Percentiles rank a stretch among this genome's conserved stretches.
These are phyloP conservation scores for Trifolium fragiferum DNA, from an alignment of 306 rosid species.

Conservation along the genomic window DNA sequence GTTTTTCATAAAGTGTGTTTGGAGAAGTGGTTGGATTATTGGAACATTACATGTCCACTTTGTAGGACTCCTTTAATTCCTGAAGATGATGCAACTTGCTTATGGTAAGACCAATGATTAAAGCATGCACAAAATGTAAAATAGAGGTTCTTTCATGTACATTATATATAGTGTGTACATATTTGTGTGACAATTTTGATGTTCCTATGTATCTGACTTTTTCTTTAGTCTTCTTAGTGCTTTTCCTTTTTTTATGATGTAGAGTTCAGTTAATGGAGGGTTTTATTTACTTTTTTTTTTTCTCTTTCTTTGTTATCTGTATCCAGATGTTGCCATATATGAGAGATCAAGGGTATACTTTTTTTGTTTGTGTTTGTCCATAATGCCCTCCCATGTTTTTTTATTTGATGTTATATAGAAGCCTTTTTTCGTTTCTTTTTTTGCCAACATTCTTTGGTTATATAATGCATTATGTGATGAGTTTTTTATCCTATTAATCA, in stretches of 20 bases:
- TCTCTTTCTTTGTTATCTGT: neutral
- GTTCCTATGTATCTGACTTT: slow-evolving; percentile 46
- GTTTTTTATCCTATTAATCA: neutral
- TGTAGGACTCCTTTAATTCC: slow-evolving; percentile 84
- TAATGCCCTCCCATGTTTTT: slow-evolving; percentile 25
- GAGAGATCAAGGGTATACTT: slow-evolving; percentile 19
- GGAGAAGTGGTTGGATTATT: slow-evolving; percentile 89
- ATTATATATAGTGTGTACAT: slow-evolving; percentile 54
- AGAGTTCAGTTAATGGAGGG: slow-evolving; percentile 44
- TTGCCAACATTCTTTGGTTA: slow-evolving; percentile 23
- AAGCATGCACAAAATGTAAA: slow-evolving; percentile 39
- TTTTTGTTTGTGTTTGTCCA: slow-evolving; percentile 42
- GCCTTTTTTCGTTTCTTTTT: neutral
- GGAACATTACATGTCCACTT: slow-evolving; percentile 95
- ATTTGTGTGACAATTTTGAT: slow-evolving; percentile 51
- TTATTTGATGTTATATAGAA: slow-evolving; percentile 15
- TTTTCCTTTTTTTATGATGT: slow-evolving; percentile 41
- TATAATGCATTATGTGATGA: slow-evolving; percentile 32
- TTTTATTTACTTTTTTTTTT: slow-evolving; percentile 30
- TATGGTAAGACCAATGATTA: slow-evolving; percentile 53
- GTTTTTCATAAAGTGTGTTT: slow-evolving; percentile 81
- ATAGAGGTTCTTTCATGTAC: slow-evolving; percentile 52
- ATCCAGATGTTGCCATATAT: slow-evolving; percentile 14
- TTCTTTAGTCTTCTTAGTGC: slow-evolving; percentile 37
- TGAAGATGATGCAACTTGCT: slow-evolving; percentile 60